Conservation (phyloP, 192 early-diverging fungal genomes). For the Mortierella antarctica region DNA sequence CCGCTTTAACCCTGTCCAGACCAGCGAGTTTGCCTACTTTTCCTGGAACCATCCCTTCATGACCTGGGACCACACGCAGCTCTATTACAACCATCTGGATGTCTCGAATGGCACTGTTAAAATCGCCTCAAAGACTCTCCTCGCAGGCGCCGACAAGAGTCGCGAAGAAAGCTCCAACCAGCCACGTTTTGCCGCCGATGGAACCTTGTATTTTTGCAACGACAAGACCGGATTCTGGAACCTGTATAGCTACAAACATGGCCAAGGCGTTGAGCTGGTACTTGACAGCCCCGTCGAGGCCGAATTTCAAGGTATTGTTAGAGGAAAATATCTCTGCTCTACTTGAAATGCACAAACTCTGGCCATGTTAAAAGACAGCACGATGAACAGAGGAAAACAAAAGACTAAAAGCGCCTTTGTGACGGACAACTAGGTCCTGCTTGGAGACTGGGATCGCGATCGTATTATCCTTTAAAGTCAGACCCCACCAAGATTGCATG, state of each 20-base stretch:
- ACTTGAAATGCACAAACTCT: no score
- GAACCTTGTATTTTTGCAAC: conserved; percentile 70
- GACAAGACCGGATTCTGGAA: conserved; percentile 83
- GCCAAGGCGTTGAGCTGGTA: conserved; percentile 38
- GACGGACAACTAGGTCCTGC: conserved; percentile 19
- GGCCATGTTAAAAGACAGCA: no score
- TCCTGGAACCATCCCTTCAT: conserved; percentile 82
- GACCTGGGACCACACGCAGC: conserved; percentile 80
- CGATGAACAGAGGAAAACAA: no score
- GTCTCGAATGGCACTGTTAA: conserved; percentile 19
- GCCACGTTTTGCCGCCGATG: conserved; percentile 67
- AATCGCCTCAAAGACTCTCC: conserved; percentile 24
- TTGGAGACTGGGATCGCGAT: conserved; percentile 33
- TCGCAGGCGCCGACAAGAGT: conserved; percentile 38
- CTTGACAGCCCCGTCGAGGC: conserved; percentile 61
- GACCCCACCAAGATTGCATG: conserved; percentile 53
- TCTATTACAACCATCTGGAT: conserved; percentile 60
- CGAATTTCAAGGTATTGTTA: conserved; percentile 67
- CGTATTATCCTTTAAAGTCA: conserved; percentile 44
- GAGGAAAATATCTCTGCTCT: neutral
- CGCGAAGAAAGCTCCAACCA: conserved; percentile 61
- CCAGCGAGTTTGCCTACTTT: conserved; percentile 67
- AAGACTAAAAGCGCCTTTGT: no score
- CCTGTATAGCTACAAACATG: conserved; percentile 62
- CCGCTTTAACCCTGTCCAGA: conserved; percentile 58